A percentile compares a stretch with the other conserved stretches of the same genome.
Conservation (phyloP, 257 asterid genomes). For the Solanum stenotomum region DNA sequence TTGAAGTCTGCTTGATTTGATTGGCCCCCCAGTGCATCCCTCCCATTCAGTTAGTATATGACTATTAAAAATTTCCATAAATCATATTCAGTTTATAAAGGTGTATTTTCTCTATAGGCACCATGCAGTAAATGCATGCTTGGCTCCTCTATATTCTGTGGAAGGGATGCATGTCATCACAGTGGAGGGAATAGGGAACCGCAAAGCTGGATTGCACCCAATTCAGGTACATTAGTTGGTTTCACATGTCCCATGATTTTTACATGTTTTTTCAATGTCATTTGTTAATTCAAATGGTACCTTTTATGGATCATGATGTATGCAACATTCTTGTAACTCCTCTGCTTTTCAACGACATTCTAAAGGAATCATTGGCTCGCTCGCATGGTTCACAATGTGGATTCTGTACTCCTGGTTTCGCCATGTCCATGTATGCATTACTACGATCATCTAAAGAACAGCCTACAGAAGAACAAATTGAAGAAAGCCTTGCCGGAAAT, state of each 20-base stretch:
- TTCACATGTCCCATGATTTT: not conserved
- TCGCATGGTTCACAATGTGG: slow-evolving; percentile 98
- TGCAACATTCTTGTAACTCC: not conserved
- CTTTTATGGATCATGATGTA: not conserved
- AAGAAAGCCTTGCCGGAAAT: slow-evolving; percentile 94
- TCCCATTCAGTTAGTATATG: not conserved
- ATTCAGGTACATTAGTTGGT: slow-evolving; percentile 48
- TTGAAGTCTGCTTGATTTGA: not conserved
- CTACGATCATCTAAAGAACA: slow-evolving; percentile 60
- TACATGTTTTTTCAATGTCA: not conserved
- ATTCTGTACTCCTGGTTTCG: slow-evolving; percentile 95
- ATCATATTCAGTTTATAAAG: not conserved
- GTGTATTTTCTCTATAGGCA: slow-evolving; percentile 41
- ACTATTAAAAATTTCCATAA: not conserved
- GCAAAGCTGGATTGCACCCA: slow-evolving; percentile 80
- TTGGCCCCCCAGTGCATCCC: not conserved
- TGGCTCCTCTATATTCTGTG: slow-evolving; percentile 92
- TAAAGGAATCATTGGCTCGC: slow-evolving; percentile 78
- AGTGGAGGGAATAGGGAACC: slow-evolving; percentile 86
- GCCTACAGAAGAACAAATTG: slow-evolving; percentile 74
- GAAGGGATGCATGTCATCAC: slow-evolving; percentile 98
- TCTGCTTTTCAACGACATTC: slow-evolving; percentile 4
- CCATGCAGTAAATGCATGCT: slow-evolving; percentile 79
- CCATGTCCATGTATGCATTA: slow-evolving; percentile 93
- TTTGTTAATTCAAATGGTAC: not conserved